Evolutionary conservation across 208 protist genomes (phyloP), one percentile per base, ranked within the genome.

Genomic region (Trypanosoma melophagium): DNA sequence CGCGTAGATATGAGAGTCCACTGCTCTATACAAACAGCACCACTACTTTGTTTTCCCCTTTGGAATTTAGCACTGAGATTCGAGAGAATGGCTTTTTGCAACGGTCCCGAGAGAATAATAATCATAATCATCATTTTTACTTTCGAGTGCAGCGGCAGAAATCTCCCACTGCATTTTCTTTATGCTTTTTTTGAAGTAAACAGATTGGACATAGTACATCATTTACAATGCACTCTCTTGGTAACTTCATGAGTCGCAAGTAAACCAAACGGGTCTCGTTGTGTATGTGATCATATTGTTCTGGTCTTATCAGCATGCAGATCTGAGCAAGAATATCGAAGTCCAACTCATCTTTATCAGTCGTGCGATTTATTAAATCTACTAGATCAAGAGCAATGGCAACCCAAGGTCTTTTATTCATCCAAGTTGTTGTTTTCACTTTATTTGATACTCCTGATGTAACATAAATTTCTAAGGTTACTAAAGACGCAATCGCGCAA

Each of bases 341-440:
- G 0, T 81, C 86, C 22, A 96, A 61, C 56, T 92, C 87, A 60
- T 96, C 90, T 28, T 60, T 86, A 45, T 82, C 80, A 16, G 84
- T 93, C 40, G 78, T 90, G 47, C 25, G 56, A 60, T 90, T 93
- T 65, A 93, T 78, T 8, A 84, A 52, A 61, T 86, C 83, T 12
- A 93, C 63, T 12, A 88, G 50, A 21, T 90, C 83, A 0, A 90
- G 59, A 19, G 83, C 90, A 5, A 80, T 63, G 24, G 41, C 14
- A 25, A 88, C 57, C 66, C 76, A 84, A 14, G 79, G 82, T 16
- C 84, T 76, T 40, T 60, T 25, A 14, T 65, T n/a, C 47, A 40
- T 21, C 70, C 71, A 70, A 24, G 71, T 64, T 16, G 14, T 10
- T 8, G 5, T 21, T 53, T 16, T 56, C 5, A 14, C 0, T 53